Evolutionary conservation across 441 rosid genomes (phyloP), one percentile per base, ranked within the genome.

Genomic region (Flueggea neowawraea): DNA sequence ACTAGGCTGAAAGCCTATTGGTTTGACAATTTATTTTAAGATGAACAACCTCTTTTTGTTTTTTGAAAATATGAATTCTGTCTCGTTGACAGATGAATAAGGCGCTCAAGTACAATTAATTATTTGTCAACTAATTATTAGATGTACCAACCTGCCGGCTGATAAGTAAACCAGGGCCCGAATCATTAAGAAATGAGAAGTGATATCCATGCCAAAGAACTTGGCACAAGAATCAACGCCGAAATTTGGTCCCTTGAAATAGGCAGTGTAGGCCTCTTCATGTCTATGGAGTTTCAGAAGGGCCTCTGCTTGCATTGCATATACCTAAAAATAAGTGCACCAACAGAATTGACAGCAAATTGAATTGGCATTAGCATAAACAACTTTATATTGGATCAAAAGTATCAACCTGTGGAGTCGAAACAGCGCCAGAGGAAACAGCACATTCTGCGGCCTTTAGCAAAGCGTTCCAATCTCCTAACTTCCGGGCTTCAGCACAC

Each of bases 271-370:
- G 13, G 98, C 95, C 69, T 89, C 91, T 54, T 86, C 79, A 57
- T 89, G 94, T 71, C 85, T 80, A 14, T 75, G 80, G 45, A 92
- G 85, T 71, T 75, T 80, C 75, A 89, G 17, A 12, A 88, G 63
- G 1, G 98, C 91, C 73, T 87, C 94, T 8, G 85, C 73, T 84
- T 86, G 89, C 63, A 89, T 74, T 12, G 95, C 85, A 71, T 71
- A 79, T 33, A 86, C 82, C 96, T 91, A 10, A 6, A 9, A 6
- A 13, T 44, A 55, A 9, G 66, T 10, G n/a, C n/a, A n/a, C n/a
- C n/a, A 47, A 60, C 48, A 59, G 60, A 5, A 60, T 0, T 0
- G 36, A 45, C 5, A n/a, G n/a, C n/a, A n/a, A n/a, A n/a, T n/a
- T 41, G 44, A 41, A 41, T 5, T 41, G 44, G 10, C 5, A 47